phyloP scores from a whole-genome alignment of 768 basidiomycete genomes.

The Hirschioporus abietinus region DNA sequence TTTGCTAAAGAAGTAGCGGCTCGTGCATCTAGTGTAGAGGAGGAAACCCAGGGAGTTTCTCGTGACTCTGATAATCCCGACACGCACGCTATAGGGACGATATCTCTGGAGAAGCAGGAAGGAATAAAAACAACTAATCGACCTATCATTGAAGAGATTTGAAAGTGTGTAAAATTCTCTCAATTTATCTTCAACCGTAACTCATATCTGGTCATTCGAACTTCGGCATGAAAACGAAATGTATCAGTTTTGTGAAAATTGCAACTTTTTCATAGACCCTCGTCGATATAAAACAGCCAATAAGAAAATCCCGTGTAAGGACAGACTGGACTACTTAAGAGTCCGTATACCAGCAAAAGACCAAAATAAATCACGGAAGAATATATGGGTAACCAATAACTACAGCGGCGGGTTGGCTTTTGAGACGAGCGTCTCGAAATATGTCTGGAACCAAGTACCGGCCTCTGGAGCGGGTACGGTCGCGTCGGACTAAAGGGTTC shows the following conservation, averaged over 20 bases:
- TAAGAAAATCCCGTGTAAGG: no score
- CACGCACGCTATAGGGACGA: not conserved
- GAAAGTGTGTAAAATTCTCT: not conserved
- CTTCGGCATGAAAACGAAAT: no score
- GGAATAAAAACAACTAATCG: not conserved
- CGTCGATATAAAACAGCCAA: no score
- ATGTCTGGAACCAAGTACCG: constrained; percentile 66
- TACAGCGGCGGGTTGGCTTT: constrained; percentile 50
- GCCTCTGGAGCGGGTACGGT: constrained; percentile 53
- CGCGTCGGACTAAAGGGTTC: constrained; percentile 38
- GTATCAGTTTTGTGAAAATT: no score
- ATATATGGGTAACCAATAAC: not conserved
- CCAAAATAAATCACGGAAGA: not conserved
- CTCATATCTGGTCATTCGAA: no score
- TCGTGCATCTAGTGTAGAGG: constrained; percentile 22
- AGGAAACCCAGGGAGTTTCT: constrained; percentile 11
- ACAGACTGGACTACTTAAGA: not conserved
- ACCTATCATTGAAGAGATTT: not conserved
- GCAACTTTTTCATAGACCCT: no score
- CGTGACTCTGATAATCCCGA: not conserved
- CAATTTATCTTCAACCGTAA: not conserved
- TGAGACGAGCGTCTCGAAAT: constrained; percentile 49
- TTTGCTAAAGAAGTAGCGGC: constrained; percentile 38
- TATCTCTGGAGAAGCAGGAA: not conserved
- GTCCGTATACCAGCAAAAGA: not conserved